These are phyloP conservation scores for Tolypocladium cylindrosporum DNA, from an alignment of 2,329 filamentous ascomycete species.

Conservation along the genomic window DNA sequence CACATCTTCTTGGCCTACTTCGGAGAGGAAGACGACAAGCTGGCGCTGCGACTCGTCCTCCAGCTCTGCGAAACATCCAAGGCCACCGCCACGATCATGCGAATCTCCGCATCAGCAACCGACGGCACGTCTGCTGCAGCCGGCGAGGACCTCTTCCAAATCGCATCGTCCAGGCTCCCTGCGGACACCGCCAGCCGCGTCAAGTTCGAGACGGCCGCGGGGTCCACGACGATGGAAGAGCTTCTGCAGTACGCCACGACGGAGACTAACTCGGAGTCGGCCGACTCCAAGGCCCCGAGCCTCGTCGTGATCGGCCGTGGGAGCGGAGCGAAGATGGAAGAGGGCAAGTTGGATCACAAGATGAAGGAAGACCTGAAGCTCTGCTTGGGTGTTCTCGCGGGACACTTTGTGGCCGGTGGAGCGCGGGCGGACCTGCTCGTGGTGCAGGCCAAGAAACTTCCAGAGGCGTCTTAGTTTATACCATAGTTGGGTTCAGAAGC, in stretches of 20 bases:
- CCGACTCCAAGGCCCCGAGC: conserved; percentile 4
- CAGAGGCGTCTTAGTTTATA: not conserved
- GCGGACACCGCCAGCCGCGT: conserved; percentile 7
- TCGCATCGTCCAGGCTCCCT: conserved; percentile 3
- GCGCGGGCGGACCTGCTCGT: conserved; percentile 15
- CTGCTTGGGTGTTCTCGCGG: conserved; percentile 13
- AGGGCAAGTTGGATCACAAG: conserved; percentile 10
- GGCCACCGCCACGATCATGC: conserved; percentile 67
- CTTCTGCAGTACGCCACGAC: conserved; percentile 10
- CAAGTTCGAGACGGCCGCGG: conserved; percentile 9
- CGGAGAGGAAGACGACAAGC: conserved; percentile 71
- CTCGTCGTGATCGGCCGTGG: conserved; percentile 14
- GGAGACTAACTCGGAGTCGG: conserved; percentile 2
- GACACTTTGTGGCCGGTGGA: conserved; percentile 11
- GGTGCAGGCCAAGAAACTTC: conserved; percentile 17
- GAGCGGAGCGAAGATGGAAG: conserved; percentile 7
- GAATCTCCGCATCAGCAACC: conserved; percentile 1
- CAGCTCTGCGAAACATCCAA: conserved; percentile 73
- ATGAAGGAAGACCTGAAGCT: conserved; percentile 9
- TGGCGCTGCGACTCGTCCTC: conserved; percentile 70
- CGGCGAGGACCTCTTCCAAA: conserved; percentile 5
- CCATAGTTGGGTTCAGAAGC: not conserved
- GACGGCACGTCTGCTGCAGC: conserved; percentile 1
- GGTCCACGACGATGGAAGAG: conserved; percentile 11
- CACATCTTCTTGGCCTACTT: conserved; percentile 85